Base-by-base conservation (phyloP, 1,284 basidiomycete genomes). In the Schizophyllum commune region DNA sequence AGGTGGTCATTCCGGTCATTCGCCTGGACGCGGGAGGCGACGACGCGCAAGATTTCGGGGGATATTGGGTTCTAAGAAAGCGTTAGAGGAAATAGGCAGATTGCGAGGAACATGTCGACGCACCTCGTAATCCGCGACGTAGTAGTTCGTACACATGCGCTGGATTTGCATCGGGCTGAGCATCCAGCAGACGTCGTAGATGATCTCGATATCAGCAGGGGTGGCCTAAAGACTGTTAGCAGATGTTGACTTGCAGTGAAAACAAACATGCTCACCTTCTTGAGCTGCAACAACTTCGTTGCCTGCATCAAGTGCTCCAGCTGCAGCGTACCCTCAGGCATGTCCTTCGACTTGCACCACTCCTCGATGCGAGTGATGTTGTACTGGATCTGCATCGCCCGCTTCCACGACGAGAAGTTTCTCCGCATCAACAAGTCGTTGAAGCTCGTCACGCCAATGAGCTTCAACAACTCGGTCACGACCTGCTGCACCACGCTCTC, bases 111-210 rank as follows among this genome's bases (percentile, higher is more conserved):
- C 57, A n/a, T 57, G 57, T 21, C 32, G 17, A 63, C 79, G 61
- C 67, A 92, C 92, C 83, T 98, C 94, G 73, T 97, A 98, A 77
- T 99, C 97, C 56, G 97, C 97, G 63, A 97, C 96, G 71, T 97
- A 96, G 79, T 99, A 99, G 76, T 97, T 96, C 63, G 91, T 91
- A 76, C 96, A 97, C 84, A 98, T 94, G 71, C 96, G 92, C 78
- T 99, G 97, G 68, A 99, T 99, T 75, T 99, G 97, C 72, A 96
- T 96, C 0, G 97, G 97, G 63, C 95, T 98, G 59, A 99, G 81
- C 89, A 99, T 99, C 97, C 97, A 99, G 81, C 96, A 99, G 60
- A 99, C 96, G 72, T 97, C 92, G 72, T 98, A 99, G 69, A 98
- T 96, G 69, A 99, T 98, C 74, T 99, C 95, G 66, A 98, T 97